Evolutionary conservation across 495 filamentous ascomycete species (phyloP).

Genomic region (Halenospora varia): DNA sequence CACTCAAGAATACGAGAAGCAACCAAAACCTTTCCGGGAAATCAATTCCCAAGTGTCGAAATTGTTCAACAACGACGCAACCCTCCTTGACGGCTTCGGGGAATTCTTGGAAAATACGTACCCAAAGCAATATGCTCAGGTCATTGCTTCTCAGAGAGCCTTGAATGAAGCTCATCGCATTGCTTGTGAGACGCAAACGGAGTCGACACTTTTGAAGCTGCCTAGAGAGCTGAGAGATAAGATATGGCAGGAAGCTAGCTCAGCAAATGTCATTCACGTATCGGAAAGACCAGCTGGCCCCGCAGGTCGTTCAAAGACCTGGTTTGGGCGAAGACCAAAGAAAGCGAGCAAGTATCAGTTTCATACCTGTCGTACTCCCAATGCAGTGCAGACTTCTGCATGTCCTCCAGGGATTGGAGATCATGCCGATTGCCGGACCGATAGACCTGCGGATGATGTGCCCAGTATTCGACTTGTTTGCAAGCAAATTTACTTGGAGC

Average conservation of each 20-base stretch:
- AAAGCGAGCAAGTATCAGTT: neutral
- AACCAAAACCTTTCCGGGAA: neutral
- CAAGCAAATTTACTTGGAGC: conserved; percentile 10
- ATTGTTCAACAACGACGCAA: neutral
- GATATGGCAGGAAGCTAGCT: conserved; percentile 7
- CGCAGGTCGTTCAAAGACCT: neutral
- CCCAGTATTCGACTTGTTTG: neutral
- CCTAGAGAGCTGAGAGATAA: conserved; percentile 11
- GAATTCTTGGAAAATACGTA: neutral
- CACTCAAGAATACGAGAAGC: neutral
- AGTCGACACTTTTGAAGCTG: conserved; percentile 1
- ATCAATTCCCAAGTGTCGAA: neutral
- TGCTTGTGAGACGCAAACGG: neutral
- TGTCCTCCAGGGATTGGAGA: conserved; percentile 4
- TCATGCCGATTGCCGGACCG: conserved; percentile 6
- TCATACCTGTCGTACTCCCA: neutral
- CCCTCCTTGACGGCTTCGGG: neutral
- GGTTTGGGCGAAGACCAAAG: neutral
- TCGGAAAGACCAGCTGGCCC: neutral
- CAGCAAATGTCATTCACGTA: conserved; percentile 12
- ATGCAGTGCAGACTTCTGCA: neutral
- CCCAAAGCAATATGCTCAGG: neutral
- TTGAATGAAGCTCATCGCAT: neutral
- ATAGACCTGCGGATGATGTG: neutral
- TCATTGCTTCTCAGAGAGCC: neutral